Percentiles rank a stretch among this genome's conserved stretches.
Evolutionary conservation across 78 protist genomes (phyloP).

Genomic region (Tieghemostelium lacteum): DNA sequence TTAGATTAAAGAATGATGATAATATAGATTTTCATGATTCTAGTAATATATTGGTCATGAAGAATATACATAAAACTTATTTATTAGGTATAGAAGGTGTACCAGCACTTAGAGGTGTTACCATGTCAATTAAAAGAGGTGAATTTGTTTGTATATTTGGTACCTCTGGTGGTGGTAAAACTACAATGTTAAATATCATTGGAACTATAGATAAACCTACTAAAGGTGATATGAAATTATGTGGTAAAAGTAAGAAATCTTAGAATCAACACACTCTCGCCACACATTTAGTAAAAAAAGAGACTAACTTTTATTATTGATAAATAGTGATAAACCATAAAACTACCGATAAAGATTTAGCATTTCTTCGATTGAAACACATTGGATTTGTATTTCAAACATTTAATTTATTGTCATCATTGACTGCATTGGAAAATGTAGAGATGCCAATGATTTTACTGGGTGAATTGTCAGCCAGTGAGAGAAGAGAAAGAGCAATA

Average conservation of each 20-base stretch:
- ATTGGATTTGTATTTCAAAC: slow-evolving; percentile 97
- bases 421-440: slow-evolving; percentile 96
- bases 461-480: slow-evolving; percentile 84
- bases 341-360: slow-evolving; percentile 90
- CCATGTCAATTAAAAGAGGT: slow-evolving; percentile 85
- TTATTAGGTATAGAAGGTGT: slow-evolving; percentile 97
- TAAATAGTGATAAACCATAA: slow-evolving; percentile 22
- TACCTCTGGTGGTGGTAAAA: slow-evolving; percentile 95
- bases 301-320: no score
- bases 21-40: slow-evolving; percentile 57
- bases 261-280: no score
- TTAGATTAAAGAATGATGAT: slow-evolving; percentile 59
- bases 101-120: slow-evolving; percentile 96
- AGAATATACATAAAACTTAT: slow-evolving; percentile 97
- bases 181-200: slow-evolving; percentile 93
- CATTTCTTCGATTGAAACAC: slow-evolving; percentile 85
- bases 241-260: slow-evolving; percentile 82
- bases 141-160: slow-evolving; percentile 95
- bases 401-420: slow-evolving; percentile 94
- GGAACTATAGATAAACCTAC: slow-evolving; percentile 98
- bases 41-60: slow-evolving; percentile 74
- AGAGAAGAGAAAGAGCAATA: slow-evolving; percentile 76
- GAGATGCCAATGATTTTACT: slow-evolving; percentile 95
- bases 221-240: slow-evolving; percentile 91
- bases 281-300: no score